These are phyloP conservation scores for Carex parvula DNA, from an alignment of 176 grass and related monocot genomes.

Conservation along the genomic window DNA sequence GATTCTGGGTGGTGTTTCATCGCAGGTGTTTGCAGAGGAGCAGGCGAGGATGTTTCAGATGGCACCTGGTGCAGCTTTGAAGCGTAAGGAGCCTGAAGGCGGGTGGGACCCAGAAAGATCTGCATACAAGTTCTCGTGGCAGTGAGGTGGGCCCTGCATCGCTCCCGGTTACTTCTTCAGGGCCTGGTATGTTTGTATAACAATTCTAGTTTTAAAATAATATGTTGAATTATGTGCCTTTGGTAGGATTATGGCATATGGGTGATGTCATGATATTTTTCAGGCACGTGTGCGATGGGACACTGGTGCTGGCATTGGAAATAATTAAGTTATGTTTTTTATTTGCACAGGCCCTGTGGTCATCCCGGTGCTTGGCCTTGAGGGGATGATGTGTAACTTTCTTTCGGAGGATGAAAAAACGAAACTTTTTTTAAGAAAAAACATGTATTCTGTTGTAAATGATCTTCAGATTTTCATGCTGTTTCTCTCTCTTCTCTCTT, in stretches of 20 bases:
- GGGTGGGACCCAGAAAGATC: slow-evolving; percentile 77
- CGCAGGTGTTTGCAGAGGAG: slow-evolving; percentile 46
- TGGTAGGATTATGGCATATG: slow-evolving; percentile 8
- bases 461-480: slow-evolving; percentile 31
- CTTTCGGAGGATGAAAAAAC: slow-evolving; percentile 16
- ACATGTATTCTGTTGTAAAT: slow-evolving; percentile 33
- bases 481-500: slow-evolving; percentile 16
- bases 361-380: slow-evolving; percentile 20
- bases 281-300: slow-evolving; percentile 22
- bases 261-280: slow-evolving; percentile 30
- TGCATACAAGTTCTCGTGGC: slow-evolving; percentile 59
- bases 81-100: slow-evolving; percentile 81
- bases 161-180: slow-evolving; percentile 16
- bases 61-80: slow-evolving; percentile 43
- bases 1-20: slow-evolving; percentile 45
- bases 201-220: background rate
- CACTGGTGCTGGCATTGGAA: slow-evolving; percentile 18
- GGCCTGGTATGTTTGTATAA: slow-evolving; percentile 36
- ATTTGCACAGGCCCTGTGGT: slow-evolving; percentile 25
- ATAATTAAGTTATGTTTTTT: slow-evolving; percentile 21
- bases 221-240: slow-evolving; percentile 19
- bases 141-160: slow-evolving; percentile 32
- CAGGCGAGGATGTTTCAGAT: slow-evolving; percentile 55
- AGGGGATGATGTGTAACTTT: slow-evolving; percentile 23
- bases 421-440: slow-evolving; percentile 15